phyloP scores from a whole-genome alignment of 2,329 filamentous ascomycete species.

The Ophiostoma piceae region DNA sequence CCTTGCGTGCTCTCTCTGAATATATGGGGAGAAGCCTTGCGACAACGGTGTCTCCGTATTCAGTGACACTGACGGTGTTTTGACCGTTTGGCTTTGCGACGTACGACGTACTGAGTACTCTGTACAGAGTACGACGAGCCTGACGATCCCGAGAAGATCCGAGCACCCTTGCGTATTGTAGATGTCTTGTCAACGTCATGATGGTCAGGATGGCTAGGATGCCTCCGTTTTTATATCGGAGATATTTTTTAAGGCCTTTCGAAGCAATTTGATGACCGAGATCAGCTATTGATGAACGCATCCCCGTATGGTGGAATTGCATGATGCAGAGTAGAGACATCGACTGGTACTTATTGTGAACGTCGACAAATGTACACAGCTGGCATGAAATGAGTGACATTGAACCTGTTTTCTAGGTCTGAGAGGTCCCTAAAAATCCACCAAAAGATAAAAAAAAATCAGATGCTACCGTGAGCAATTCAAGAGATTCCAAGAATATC shows the following conservation, averaged over 20 bases:
- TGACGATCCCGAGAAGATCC: slow-evolving; percentile 2
- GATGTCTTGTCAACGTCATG: not conserved
- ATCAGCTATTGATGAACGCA: not conserved
- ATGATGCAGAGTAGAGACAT: not conserved
- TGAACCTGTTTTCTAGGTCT: not conserved
- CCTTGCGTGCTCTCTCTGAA: not conserved
- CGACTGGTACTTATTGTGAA: not conserved
- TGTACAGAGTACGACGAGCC: not conserved
- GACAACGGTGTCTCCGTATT: not conserved
- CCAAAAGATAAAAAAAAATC: too few species aligned
- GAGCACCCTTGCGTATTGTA: not conserved
- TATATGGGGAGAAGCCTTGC: not conserved
- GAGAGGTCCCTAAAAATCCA: too few species aligned
- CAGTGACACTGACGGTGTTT: not conserved
- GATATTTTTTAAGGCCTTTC: not conserved
- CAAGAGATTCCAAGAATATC: not conserved
- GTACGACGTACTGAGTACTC: not conserved
- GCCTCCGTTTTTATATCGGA: not conserved
- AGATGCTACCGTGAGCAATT: not conserved
- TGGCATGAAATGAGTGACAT: not conserved
- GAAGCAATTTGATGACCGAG: not conserved
- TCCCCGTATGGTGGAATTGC: not conserved
- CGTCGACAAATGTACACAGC: not conserved
- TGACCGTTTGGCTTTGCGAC: not conserved
- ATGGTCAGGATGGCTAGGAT: not conserved